phyloP scores from a whole-genome alignment of 257 asterid species.

The Solanum ahanhuiri region DNA sequence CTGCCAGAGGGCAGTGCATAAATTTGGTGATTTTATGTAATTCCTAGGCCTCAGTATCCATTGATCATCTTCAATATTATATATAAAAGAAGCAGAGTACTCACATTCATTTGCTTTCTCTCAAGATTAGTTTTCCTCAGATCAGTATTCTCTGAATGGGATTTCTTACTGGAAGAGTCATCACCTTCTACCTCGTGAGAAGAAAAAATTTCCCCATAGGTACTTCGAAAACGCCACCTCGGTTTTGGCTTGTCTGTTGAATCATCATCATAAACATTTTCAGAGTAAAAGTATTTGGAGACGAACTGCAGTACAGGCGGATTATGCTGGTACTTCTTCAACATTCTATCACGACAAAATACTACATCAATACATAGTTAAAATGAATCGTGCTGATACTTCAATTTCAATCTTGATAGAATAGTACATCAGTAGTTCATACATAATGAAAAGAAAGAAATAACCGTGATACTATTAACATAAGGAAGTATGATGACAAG shows the following conservation, averaged over 20 bases:
- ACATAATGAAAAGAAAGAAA: neutral
- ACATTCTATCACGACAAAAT: conserved; percentile 37
- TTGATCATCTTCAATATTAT: neutral
- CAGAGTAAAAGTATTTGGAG: conserved; percentile 57
- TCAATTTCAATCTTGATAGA: conserved; percentile 21
- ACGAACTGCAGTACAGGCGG: conserved; percentile 28
- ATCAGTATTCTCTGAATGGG: conserved; percentile 13
- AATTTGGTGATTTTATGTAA: neutral
- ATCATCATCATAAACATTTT: conserved; percentile 56
- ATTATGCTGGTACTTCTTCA: conserved; percentile 27
- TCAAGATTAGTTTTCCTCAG: conserved; percentile 16
- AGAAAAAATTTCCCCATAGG: conserved; percentile 20
- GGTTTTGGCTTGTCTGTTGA: conserved; percentile 41
- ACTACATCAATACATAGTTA: neutral
- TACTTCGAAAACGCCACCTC: conserved; percentile 55
- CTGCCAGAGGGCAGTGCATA: neutral
- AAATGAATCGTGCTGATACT: neutral
- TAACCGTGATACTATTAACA: neutral
- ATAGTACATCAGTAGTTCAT: neutral
- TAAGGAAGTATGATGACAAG: neutral
- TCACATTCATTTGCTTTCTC: conserved; percentile 28
- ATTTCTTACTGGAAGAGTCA: conserved; percentile 5
- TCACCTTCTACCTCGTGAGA: conserved; percentile 13
- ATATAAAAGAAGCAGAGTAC: conserved; percentile 5
- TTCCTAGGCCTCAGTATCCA: neutral